phyloP scores from a whole-genome alignment of 495 filamentous ascomycete genomes.

The Hypomontagnella monticulosa region DNA sequence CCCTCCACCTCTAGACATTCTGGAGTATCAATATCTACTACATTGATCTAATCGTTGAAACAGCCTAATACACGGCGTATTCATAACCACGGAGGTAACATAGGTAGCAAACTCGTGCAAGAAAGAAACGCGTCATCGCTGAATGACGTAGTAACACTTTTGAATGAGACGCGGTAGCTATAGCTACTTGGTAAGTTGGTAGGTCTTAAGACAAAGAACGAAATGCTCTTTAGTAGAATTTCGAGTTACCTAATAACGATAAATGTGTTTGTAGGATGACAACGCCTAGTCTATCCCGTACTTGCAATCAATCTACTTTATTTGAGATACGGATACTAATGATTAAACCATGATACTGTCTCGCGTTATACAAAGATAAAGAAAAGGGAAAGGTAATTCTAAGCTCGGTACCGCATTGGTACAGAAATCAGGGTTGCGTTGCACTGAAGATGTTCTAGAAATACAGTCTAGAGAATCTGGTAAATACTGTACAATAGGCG shows the following conservation, averaged over 20 bases:
- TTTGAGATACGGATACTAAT: constrained; percentile 1
- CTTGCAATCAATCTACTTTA: background rate
- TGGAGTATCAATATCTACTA: background rate
- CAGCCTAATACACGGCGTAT: too few relatives aligned
- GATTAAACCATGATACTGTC: background rate
- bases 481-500: constrained; percentile 9
- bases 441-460: constrained; percentile 34
- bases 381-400: background rate
- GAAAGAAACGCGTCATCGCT: background rate
- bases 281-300: too few relatives aligned
- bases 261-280: too few relatives aligned
- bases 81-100: too few relatives aligned
- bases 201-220: too few relatives aligned
- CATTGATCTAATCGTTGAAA: too few relatives aligned
- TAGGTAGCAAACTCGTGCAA: background rate
- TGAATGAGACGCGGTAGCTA: background rate
- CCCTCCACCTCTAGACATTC: background rate
- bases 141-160: background rate
- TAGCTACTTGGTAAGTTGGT: too few relatives aligned
- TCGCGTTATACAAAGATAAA: constrained; percentile 6
- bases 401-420: constrained; percentile 8
- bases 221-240: too few relatives aligned
- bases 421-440: constrained; percentile 14
- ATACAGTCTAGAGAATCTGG: constrained; percentile 14
- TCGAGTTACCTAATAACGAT: too few relatives aligned